Conservation (phyloP, 108 stramenopile genomes). For the Cyclotella cryptica region DNA sequence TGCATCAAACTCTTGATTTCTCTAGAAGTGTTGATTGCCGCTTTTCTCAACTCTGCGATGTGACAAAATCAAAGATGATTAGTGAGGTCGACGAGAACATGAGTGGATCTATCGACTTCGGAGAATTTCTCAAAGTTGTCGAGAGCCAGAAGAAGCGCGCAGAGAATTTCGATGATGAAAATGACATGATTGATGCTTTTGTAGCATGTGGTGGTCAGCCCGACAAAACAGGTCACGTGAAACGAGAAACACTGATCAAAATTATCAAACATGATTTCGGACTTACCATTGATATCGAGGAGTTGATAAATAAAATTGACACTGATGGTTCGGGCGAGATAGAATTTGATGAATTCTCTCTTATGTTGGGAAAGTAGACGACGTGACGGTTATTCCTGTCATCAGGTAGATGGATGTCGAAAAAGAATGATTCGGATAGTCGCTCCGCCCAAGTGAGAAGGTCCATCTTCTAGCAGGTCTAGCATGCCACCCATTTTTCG, state of each 20-base stretch:
- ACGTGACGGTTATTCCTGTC: neutral
- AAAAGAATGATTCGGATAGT: conserved; percentile 49
- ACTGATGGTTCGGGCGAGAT: conserved; percentile 84
- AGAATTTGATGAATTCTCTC: conserved; percentile 87
- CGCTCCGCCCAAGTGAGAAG: conserved; percentile 40
- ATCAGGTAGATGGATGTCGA: conserved; percentile 31
- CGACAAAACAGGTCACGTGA: conserved; percentile 70
- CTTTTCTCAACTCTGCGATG: neutral
- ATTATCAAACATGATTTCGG: conserved; percentile 90
- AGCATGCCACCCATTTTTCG: conserved; percentile 76
- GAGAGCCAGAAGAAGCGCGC: conserved; percentile 90
- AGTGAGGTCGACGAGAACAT: conserved; percentile 91
- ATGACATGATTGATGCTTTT: conserved; percentile 93
- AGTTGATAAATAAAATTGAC: conserved; percentile 83
- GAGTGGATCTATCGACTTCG: conserved; percentile 90
- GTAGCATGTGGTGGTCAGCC: conserved; percentile 87
- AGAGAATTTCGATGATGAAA: conserved; percentile 83
- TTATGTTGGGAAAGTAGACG: conserved; percentile 59
- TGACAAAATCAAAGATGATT: conserved; percentile 44
- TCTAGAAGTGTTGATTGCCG: neutral
- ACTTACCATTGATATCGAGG: conserved; percentile 86
- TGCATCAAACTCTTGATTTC: neutral
- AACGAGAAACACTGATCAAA: conserved; percentile 77
- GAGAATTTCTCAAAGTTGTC: conserved; percentile 92
- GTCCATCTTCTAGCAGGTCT: conserved; percentile 54